These are phyloP conservation scores for Pterulicium gracile DNA, from an alignment of 1,284 basidiomycete genomes.

Conservation along the genomic window DNA sequence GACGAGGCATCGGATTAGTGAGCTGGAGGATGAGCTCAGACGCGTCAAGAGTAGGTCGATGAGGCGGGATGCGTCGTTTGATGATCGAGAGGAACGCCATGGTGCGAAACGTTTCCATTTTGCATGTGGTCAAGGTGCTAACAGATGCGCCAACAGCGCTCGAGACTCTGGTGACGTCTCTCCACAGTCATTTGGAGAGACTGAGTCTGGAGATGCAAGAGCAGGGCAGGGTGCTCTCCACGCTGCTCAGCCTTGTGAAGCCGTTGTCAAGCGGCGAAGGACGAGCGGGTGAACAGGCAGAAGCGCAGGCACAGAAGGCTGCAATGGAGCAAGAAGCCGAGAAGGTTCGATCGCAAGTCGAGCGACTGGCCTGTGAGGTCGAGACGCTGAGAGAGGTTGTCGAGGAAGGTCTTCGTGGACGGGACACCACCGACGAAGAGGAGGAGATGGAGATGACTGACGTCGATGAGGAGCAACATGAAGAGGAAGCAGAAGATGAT, in stretches of 20 bases:
- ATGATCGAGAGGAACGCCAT: neutral
- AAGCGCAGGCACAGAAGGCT: neutral
- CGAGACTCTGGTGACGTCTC: slow-evolving; percentile 62
- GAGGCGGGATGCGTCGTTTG: slow-evolving; percentile 13
- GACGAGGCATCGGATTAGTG: slow-evolving; percentile 65
- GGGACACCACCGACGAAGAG: slow-evolving; percentile 13
- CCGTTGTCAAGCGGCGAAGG: slow-evolving; percentile 51
- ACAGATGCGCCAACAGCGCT: too few species aligned
- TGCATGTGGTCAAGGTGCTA: too few species aligned
- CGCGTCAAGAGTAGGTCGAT: slow-evolving; percentile 42
- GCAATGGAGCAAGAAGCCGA: slow-evolving; percentile 36
- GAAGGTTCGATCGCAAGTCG: slow-evolving; percentile 54
- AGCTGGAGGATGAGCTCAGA: slow-evolving; percentile 76
- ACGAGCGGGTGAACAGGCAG: slow-evolving; percentile 14
- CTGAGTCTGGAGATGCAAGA: slow-evolving; percentile 69
- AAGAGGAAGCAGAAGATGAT: slow-evolving; percentile 2
- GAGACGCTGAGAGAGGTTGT: slow-evolving; percentile 74
- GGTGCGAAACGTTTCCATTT: slow-evolving; percentile 10
- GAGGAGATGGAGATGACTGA: slow-evolving; percentile 12
- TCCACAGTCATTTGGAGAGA: slow-evolving; percentile 64
- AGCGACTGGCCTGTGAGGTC: slow-evolving; percentile 70
- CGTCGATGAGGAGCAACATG: slow-evolving; percentile 8
- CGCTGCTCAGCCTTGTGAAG: slow-evolving; percentile 56
- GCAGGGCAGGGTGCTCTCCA: slow-evolving; percentile 53
- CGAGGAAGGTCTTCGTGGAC: slow-evolving; percentile 70